Base-by-base conservation (phyloP, 495 filamentous ascomycete genomes). In the Penicillium taxi region DNA sequence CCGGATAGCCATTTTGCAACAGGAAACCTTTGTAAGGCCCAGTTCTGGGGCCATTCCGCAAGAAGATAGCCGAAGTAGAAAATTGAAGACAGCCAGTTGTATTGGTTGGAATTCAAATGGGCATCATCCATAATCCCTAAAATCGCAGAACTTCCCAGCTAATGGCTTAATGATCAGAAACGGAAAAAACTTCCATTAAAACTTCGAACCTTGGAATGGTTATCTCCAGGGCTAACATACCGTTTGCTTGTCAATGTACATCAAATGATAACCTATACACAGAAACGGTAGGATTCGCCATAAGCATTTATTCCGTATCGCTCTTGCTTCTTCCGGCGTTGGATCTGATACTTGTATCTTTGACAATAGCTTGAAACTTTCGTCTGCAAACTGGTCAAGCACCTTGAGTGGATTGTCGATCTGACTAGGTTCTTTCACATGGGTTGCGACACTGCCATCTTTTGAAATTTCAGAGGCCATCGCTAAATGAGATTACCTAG, bases 51-150 rank as follows among this genome's bases (percentile, higher is more conserved):
- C 58, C 50, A 67, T 35, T 67, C 61, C 17, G 61, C 58, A 3
- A 63, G 22, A 0, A 67, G 53, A 37, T 45, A 51, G 27, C 59
- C 74, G 27, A 78, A 76, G 50, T 77, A 76, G 44, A 77, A 76
- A 37, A 65, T 63, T 25, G 56, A 63, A 1, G 63, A 56, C 3
- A 70, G 49, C 64, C 68, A 72, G 45, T 69, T 61, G 37, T 69
- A 62, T 36, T 63, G 48, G 29, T 53, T 50, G 6, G 50, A 54
- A 21, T 45, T 48, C 5, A 67, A 46, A 27, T 61, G 48, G 7
- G 66, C 63, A 39, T 67, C 66, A 14, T 57, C 64, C 53, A 66
- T 63, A 18, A 76, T 66, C 2, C 73, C 73, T 52, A 77, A 70
- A 27, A 78, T 52, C 6, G 64, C 53, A 19, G 64, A 68, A 25